Conservation (phyloP, 2,329 filamentous ascomycete species). For the Verticillium alfalfae region DNA sequence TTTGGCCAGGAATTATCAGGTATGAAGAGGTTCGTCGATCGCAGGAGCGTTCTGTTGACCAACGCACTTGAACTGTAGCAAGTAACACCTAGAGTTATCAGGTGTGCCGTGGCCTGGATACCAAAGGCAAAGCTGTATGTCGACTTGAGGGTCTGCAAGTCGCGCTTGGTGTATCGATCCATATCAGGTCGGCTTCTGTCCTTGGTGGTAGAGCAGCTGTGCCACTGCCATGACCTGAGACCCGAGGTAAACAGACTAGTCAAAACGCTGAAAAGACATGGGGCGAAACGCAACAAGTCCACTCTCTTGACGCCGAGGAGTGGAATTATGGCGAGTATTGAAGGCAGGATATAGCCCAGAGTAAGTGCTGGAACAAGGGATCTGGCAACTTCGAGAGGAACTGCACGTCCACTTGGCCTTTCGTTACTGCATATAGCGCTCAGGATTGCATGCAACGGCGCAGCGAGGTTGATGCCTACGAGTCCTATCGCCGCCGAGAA, state of each 20-base stretch:
- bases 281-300: slow-evolving; percentile 7
- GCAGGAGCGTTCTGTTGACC: too few relatives aligned
- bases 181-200: neutral
- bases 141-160: neutral
- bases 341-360: slow-evolving; percentile 11
- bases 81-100: neutral
- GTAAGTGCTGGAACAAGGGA: slow-evolving; percentile 10
- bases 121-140: neutral
- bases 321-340: neutral
- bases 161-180: neutral
- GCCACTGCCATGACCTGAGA: neutral
- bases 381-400: slow-evolving; percentile 8
- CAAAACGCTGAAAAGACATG: slow-evolving; percentile 4
- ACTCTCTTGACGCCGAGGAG: neutral
- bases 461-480: slow-evolving; percentile 7
- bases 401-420: slow-evolving; percentile 6
- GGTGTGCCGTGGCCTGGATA: neutral
- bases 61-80: neutral
- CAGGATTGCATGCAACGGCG: slow-evolving; percentile 9
- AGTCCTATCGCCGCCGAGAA: slow-evolving; percentile 8
- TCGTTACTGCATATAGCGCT: slow-evolving; percentile 2
- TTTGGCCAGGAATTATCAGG: neutral
- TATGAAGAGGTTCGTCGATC: neutral
- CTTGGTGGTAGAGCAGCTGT: neutral
- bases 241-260: neutral